Evolutionary conservation across 164 flowering plant genomes (phyloP), one percentile per base, ranked within the genome.

Genomic region (Akebia trifoliata): DNA sequence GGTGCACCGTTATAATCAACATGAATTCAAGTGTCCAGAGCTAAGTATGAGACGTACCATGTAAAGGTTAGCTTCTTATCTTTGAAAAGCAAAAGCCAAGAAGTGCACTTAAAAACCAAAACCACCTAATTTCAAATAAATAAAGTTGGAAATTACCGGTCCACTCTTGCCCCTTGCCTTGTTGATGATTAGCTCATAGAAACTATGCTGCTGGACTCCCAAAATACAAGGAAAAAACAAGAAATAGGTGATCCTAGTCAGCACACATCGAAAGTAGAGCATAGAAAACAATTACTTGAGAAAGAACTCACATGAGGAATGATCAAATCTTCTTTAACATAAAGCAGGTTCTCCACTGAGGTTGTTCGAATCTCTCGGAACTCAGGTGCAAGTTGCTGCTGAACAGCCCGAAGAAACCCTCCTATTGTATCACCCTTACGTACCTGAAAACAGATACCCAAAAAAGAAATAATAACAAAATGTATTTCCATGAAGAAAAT

Each of bases 141-240:
- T 49, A 26, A 35, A 40, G 15, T n/a, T 4, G 44, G 62, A n/a
- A 28, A 68, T 72, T 87, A 93, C 97, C 92, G 98, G 98, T 68
- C 98, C 97, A 87, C 98, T 93, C 74, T 93, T 93, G 34, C 98
- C 98, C 73, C 98, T 85, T 3, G 98, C 98, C 69, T 90, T 93
- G 83, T 93, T 93, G 54, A 87, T 63, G 65, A 73, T 93, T 49
- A 93, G 77, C 69, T 93, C 98, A 70, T 93, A 90, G 68, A 93
- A 93, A 70, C 95, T 93, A 77, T 93, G 98, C 74, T 93, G 98
- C 98, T 93, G 90, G 53, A 66, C 48, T 45, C 25, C 59, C 51
- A 57, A 35, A 56, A 62, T 22, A 32, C 17, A 55, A 49, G 28
- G 44, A 50, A 44, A 59, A 15, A 28, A 54, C 10, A 18, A 61